Evolutionary conservation across 2,329 filamentous ascomycete species (phyloP), one percentile per base, ranked within the genome.

Genomic region (Penicillium sp.): DNA sequence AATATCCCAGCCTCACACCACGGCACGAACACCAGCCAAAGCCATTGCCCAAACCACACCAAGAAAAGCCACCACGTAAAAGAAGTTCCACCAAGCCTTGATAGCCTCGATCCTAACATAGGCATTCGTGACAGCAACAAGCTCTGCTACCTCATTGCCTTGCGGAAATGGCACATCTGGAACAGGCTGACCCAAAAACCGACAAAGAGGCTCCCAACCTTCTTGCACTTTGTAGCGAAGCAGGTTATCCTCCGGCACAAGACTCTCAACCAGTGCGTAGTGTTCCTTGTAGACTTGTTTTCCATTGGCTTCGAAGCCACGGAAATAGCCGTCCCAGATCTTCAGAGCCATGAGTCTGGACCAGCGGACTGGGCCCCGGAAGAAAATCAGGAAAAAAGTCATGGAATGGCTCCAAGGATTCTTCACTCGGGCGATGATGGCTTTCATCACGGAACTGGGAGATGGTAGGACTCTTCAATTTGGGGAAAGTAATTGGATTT

Each of bases 281-380:
- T 54, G 52, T 8, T 46, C 52, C 3, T 24, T 22, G 34, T 50
- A 54, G 6, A 46, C 41, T 5, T 40, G 27, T 18, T 5, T 47
- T 5, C n/a, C 13, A 22, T 46, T 47, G 6, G 34, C 32, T 27
- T 41, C 4, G 27, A 44, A 53, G 2, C 36, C 50, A 3, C 32
- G 3, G 18, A 47, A 53, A 8, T 18, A 38, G 5, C 16, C n/a
- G 11, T 5, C 2, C 11, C 13, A 38, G 14, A 16, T 1, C 10
- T 24, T 11, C 43, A 38, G 42, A 38, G 41, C 29, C 14, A 53
- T 9, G 3, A 11, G 9, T 7, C 44, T 34, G 43, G 43, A 4
- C 27, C 18, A 10, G 22, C 41, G 16, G 42, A 53, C 13, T 18
- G 46, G 11, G 24, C 36, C 21, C 46, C 50, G 24, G 68, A 41